Conservation (phyloP, 106 monocot species). For the Vanilla planifolia region DNA sequence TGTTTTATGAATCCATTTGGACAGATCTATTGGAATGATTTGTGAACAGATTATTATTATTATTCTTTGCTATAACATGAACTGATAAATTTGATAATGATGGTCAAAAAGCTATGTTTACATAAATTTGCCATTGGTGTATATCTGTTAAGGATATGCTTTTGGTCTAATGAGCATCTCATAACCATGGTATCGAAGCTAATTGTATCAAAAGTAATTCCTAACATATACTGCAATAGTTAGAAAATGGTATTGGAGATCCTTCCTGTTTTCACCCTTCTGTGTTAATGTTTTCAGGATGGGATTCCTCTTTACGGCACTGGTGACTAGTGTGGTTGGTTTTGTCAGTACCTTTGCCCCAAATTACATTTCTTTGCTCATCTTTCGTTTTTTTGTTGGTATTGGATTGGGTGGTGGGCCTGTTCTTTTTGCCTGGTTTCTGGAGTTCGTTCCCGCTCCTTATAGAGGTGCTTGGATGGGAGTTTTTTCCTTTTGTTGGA, state of each 20-base stretch:
- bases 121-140: too few relatives aligned
- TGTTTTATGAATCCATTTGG: too few relatives aligned
- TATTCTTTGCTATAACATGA: too few relatives aligned
- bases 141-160: too few relatives aligned
- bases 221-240: background rate
- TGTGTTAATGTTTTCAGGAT: constrained; percentile 31
- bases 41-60: too few relatives aligned
- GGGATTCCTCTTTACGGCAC: constrained; percentile 63
- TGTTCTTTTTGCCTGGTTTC: constrained; percentile 78
- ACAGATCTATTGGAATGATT: too few relatives aligned
- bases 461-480: constrained; percentile 76
- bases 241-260: background rate
- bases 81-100: too few relatives aligned
- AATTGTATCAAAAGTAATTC: background rate
- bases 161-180: background rate
- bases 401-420: constrained; percentile 70
- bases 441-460: constrained; percentile 76
- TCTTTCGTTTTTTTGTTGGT: constrained; percentile 56
- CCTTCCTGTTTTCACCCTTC: background rate
- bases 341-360: constrained; percentile 47
- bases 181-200: background rate
- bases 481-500: constrained; percentile 56
- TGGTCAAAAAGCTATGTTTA: too few relatives aligned
- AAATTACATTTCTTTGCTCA: constrained; percentile 39
- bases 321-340: constrained; percentile 45